These are phyloP conservation scores for Dactylellina cionopaga DNA, from an alignment of 2,329 filamentous ascomycete species.

Conservation along the genomic window DNA sequence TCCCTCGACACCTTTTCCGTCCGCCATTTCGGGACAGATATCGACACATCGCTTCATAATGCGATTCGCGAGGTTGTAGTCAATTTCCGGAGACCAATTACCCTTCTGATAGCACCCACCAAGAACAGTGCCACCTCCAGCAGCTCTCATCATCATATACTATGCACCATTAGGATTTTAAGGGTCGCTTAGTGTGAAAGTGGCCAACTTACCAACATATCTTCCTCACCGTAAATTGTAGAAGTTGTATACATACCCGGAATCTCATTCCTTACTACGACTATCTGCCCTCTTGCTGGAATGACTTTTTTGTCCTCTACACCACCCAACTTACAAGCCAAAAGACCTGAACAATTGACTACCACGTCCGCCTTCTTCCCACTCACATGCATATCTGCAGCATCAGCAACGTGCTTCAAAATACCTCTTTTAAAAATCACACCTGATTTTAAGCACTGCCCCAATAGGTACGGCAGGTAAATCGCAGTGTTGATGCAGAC, in stretches of 20 bases:
- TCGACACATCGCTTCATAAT: constrained; percentile 84
- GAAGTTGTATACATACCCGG: constrained; percentile 75
- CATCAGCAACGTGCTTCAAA: constrained; percentile 78
- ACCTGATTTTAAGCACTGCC: constrained; percentile 79
- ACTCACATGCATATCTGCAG: constrained; percentile 69
- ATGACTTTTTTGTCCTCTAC: constrained; percentile 78
- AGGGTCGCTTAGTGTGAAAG: background rate
- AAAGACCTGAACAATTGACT: constrained; percentile 85
- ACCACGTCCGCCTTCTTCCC: constrained; percentile 73
- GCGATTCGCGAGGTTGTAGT: constrained; percentile 79
- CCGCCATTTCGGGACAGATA: constrained; percentile 72
- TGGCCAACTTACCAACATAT: constrained; percentile 64
- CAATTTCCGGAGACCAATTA: constrained; percentile 81
- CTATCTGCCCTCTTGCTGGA: constrained; percentile 83
- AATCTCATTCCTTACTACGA: constrained; percentile 82
- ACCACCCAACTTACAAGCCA: constrained; percentile 79
- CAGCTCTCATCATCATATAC: constrained; percentile 85
- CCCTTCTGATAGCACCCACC: constrained; percentile 85
- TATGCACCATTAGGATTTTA: background rate
- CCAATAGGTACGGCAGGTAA: constrained; percentile 86
- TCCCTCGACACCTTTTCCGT: constrained; percentile 74
- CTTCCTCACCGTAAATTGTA: constrained; percentile 76
- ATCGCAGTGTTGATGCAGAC: constrained; percentile 91
- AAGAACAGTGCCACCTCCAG: constrained; percentile 81
- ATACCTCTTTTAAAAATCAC: constrained; percentile 73